Conservation (phyloP, 352 stramenopile genomes). For the Phytophthora fragariae region DNA sequence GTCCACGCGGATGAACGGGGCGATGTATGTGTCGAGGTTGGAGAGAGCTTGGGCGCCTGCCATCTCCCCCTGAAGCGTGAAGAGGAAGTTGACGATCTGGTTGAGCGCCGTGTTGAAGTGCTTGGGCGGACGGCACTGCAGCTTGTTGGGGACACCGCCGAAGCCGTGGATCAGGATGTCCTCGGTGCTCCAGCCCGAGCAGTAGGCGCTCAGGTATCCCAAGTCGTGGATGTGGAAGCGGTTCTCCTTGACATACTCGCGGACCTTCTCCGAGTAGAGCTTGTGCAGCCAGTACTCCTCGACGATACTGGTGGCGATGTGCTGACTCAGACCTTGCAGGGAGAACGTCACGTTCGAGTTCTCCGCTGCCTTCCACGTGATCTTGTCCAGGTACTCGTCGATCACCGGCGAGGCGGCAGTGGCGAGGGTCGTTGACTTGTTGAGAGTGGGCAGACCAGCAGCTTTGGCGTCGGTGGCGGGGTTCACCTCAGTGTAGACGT, state of each 20-base stretch:
- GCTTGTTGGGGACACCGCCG: conserved; percentile 39
- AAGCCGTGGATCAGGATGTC: conserved; percentile 43
- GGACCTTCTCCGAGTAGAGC: conserved; percentile 37
- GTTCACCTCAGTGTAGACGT: conserved; percentile 23
- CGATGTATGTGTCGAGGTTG: conserved; percentile 41
- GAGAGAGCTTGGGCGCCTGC: conserved; percentile 40
- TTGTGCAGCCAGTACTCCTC: conserved; percentile 44
- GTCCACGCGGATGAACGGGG: conserved; percentile 42
- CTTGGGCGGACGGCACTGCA: conserved; percentile 40
- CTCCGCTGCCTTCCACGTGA: conserved; percentile 41
- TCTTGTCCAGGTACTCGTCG: conserved; percentile 44
- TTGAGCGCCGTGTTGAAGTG: conserved; percentile 42
- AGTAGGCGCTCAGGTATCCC: conserved; percentile 40
- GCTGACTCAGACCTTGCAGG: conserved; percentile 39
- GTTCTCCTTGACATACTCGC: conserved; percentile 38
- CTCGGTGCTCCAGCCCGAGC: conserved; percentile 41
- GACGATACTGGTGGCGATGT: conserved; percentile 38
- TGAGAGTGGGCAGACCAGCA: conserved; percentile 23
- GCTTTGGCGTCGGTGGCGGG: conserved; percentile 12
- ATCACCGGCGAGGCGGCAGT: conserved; percentile 28
- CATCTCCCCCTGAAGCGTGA: conserved; percentile 43
- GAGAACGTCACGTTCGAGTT: conserved; percentile 49
- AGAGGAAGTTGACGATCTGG: conserved; percentile 47
- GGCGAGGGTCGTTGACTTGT: conserved; percentile 27
- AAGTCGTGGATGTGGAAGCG: conserved; percentile 45